Base-by-base conservation (phyloP, 176 grass and related monocot species). In the Juncus inflexus region DNA sequence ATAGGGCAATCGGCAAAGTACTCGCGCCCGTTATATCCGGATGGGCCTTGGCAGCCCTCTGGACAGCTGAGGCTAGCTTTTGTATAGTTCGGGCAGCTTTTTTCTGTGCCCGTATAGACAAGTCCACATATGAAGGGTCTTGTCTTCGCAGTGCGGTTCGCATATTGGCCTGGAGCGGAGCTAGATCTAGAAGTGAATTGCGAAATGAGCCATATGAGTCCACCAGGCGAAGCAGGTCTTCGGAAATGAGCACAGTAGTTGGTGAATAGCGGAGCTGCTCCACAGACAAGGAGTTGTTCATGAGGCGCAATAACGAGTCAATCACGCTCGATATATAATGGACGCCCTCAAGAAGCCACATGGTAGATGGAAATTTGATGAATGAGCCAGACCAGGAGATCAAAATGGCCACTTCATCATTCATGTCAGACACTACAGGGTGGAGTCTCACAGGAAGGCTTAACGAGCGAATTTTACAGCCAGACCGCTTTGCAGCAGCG, bases 151-250 rank as follows among this genome's bases (percentile, higher is more conserved):
- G 58, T 15, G 70, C 74, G 0, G 75, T 57, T 35, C 45, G 64
- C 3, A 62, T 70, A 40, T 66, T 86, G 12, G 67, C 64, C 9
- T 40, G 49, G 59, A 53, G 51, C 62, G 90, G 77, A 16, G 6
- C 54, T 10, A 86, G 86, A 10, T 42, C 54, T 55, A 86, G 37
- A 2, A 81, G 62, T 6, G 66, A 50, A 3, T 75, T 19, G 9
- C 58, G 83, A 79, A 95, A 81, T 2, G 75, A 77, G 58, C 81
- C 49, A 60, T 90, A 76, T 11, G 78, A 81, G 60, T 95, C 90
- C 6, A 74, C 90, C n/a, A 95, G 79, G 61, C 50, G 77, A 40
- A 95, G 83, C 71, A 95, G 55, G 6, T 38, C 64, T 61, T 95
- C 86, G 3, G 83, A 81, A 67, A 77, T 16, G 3, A 4, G 14